phyloP scores from a whole-genome alignment of 768 basidiomycete genomes.

The Mycena crocata region DNA sequence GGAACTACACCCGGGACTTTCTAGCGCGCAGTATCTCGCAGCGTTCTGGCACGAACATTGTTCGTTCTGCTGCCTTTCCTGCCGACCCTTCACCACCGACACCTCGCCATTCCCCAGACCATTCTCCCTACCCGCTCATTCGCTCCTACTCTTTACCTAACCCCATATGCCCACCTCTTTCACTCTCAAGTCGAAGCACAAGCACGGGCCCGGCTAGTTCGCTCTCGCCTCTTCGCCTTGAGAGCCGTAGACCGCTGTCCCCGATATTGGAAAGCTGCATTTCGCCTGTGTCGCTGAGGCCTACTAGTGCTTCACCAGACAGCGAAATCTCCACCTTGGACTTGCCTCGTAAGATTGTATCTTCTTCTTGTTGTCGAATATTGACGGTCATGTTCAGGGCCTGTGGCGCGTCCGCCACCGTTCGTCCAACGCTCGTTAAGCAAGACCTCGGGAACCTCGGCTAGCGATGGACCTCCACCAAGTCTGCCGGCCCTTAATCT shows the following conservation, averaged over 20 bases:
- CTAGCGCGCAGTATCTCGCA: conserved; percentile 15
- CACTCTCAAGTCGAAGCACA: not conserved
- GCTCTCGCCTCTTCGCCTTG: conserved; percentile 12
- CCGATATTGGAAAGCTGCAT: conserved; percentile 27
- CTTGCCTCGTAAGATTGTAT: conserved; percentile 3
- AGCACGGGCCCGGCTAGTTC: not conserved
- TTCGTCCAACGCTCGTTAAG: conserved; percentile 8
- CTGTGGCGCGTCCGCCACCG: not conserved
- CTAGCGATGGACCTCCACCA: conserved; percentile 16
- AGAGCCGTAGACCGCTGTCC: conserved; percentile 27
- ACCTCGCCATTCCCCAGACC: conserved; percentile 4
- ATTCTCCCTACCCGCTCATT: conserved; percentile 28
- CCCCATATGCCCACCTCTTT: conserved; percentile 4
- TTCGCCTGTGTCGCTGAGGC: conserved; percentile 25
- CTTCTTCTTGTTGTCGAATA: not conserved
- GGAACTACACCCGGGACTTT: conserved; percentile 1
- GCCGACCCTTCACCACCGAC: not conserved
- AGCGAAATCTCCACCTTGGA: conserved; percentile 25
- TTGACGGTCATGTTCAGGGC: conserved; percentile 5
- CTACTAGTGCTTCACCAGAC: conserved; percentile 17
- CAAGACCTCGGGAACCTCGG: conserved; percentile 4
- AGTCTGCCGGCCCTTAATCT: conserved; percentile 25
- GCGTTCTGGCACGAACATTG: conserved; percentile 10
- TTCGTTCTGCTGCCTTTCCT: not conserved
- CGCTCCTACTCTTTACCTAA: conserved; percentile 32